A percentile compares a stretch with the other conserved stretches of the same genome.
Evolutionary conservation across 2,329 filamentous ascomycete species (phyloP).

Genomic region (Aschersonia sp.): DNA sequence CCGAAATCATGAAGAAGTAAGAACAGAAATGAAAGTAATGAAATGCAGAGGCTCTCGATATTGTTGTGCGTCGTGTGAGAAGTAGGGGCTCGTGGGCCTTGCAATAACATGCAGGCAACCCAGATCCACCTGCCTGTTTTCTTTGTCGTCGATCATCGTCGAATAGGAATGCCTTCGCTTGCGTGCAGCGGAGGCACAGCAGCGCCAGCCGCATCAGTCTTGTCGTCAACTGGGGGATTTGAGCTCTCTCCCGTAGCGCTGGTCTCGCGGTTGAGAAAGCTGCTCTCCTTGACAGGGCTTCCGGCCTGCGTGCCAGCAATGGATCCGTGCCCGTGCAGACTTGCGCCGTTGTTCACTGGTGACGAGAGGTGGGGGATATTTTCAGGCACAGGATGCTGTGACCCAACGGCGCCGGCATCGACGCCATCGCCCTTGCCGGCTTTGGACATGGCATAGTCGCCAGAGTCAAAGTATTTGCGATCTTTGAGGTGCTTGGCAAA

Average conservation of each 20-base stretch:
- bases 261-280: conserved; percentile 71
- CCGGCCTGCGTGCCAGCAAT: conserved; percentile 42
- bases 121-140: neutral
- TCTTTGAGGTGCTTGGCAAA: conserved; percentile 98
- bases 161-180: conserved; percentile 43
- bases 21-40: no score
- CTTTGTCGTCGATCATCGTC: conserved; percentile 26
- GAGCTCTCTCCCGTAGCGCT: conserved; percentile 41
- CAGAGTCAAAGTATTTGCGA: conserved; percentile 96
- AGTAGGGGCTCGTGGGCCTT: no score
- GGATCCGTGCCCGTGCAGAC: conserved; percentile 20
- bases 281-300: conserved; percentile 83
- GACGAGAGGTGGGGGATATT: conserved; percentile 84
- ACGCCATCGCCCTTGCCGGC: conserved; percentile 92
- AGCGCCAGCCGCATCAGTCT: conserved; percentile 17
- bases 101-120: no score
- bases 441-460: conserved; percentile 92
- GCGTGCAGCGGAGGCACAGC: conserved; percentile 8
- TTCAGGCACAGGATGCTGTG: conserved; percentile 86
- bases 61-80: no score
- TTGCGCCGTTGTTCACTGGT: conserved; percentile 30
- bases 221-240: neutral
- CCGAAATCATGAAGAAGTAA: no score
- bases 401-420: conserved; percentile 85
- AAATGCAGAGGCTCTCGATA: no score